A percentile compares a stretch with the other conserved stretches of the same genome.
phyloP scores from a whole-genome alignment of 345 rosid genomes.

The Corchorus olitorius region DNA sequence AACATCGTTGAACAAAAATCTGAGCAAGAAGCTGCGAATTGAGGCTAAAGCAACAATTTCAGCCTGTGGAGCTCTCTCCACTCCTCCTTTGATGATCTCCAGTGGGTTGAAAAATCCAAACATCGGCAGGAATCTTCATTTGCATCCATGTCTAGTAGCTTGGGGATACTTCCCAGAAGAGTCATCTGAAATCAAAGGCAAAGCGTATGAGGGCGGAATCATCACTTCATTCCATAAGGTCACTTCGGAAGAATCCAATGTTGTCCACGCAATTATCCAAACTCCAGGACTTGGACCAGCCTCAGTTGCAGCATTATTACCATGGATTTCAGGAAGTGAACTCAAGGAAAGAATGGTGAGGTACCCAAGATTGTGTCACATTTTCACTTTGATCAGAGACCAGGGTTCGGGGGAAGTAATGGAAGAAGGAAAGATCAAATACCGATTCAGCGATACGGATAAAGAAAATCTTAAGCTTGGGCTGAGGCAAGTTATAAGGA shows the following conservation, averaged over 20 bases:
- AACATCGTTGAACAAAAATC: constrained; percentile 31
- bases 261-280: constrained; percentile 54
- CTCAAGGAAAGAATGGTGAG: constrained; percentile 56
- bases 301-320: constrained; percentile 47
- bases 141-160: constrained; percentile 61
- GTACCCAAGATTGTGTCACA: constrained; percentile 52
- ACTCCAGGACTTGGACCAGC: constrained; percentile 66
- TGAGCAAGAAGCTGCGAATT: constrained; percentile 48
- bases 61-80: constrained; percentile 62
- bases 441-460: constrained; percentile 43
- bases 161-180: constrained; percentile 74
- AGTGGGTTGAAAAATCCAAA: constrained; percentile 59
- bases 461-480: constrained; percentile 64
- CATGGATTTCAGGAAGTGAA: constrained; percentile 71
- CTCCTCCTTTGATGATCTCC: constrained; percentile 64
- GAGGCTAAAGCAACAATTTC: constrained; percentile 65
- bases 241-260: constrained; percentile 36
- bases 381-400: constrained; percentile 40
- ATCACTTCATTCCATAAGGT: constrained; percentile 59
- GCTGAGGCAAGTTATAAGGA: constrained; percentile 57
- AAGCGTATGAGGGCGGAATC: constrained; percentile 61
- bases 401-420: constrained; percentile 27
- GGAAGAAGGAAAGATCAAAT: constrained; percentile 34
- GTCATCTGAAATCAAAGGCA: constrained; percentile 37
- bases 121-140: constrained; percentile 64